Percentiles rank a stretch among this genome's conserved stretches.
Conservation (phyloP, 1,284 basidiomycete genomes). For the Sanguinoderma infundibulare region DNA sequence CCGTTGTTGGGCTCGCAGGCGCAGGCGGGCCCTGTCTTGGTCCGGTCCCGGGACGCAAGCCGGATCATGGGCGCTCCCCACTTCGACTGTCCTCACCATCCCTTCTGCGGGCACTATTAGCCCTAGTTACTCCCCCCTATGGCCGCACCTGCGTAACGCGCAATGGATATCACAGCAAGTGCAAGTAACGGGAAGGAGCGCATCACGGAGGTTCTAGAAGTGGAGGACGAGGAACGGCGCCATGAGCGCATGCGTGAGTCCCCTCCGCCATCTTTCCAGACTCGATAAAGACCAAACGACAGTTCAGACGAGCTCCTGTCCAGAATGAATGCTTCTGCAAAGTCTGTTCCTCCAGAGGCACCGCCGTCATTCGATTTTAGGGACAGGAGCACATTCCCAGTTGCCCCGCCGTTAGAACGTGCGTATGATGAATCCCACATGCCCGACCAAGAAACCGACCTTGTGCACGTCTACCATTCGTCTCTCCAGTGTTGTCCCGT, state of each 20-base stretch:
- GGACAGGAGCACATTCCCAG: constrained; percentile 32
- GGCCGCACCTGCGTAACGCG: no score
- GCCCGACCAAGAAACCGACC: neutral
- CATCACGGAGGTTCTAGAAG: constrained; percentile 33
- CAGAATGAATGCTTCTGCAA: constrained; percentile 27
- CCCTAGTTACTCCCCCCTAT: no score
- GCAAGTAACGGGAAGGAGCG: constrained; percentile 6
- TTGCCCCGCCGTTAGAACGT: constrained; percentile 39
- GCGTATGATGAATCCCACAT: constrained; percentile 22
- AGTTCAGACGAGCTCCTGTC: constrained; percentile 34
- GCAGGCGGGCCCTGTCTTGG: no score
- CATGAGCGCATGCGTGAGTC: constrained; percentile 39
- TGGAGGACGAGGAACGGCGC: constrained; percentile 39
- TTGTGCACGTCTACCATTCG: no score
- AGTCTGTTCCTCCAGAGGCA: neutral
- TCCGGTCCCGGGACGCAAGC: neutral
- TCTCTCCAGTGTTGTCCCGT: constrained; percentile 55
- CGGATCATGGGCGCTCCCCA: no score
- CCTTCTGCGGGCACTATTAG: no score
- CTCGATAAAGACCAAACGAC: neutral
- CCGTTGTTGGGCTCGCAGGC: no score
- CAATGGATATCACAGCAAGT: neutral
- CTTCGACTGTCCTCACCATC: no score
- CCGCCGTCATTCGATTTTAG: constrained; percentile 32
- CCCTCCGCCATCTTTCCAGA: neutral